phyloP scores from a whole-genome alignment of 2,329 filamentous ascomycete species.

The Trichoderma oligosporum region DNA sequence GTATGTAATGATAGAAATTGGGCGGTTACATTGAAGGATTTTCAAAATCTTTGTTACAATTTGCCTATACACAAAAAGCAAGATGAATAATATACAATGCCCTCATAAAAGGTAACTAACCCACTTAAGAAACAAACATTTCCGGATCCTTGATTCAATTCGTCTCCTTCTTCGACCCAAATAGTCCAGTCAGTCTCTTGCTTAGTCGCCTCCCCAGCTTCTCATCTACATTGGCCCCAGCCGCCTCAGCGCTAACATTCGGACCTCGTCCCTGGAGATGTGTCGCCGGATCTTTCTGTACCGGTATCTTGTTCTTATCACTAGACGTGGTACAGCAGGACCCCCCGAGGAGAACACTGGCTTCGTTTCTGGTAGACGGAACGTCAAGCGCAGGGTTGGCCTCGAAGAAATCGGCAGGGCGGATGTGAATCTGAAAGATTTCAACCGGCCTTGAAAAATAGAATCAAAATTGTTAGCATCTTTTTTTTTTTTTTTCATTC shows the following conservation, averaged over 20 bases:
- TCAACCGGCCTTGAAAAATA: slow-evolving; percentile 42
- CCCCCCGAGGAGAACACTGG: slow-evolving; percentile 41
- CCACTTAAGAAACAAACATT: not conserved
- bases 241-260: slow-evolving; percentile 23
- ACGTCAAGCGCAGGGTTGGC: slow-evolving; percentile 46
- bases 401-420: slow-evolving; percentile 45
- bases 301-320: slow-evolving; percentile 17
- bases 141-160: not conserved
- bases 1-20: not conserved
- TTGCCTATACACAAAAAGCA: slow-evolving; percentile 11
- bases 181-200: slow-evolving; percentile 1
- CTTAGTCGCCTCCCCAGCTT: slow-evolving; percentile 6
- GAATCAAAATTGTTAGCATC: not conserved
- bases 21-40: not conserved
- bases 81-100: not conserved
- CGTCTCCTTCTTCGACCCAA: slow-evolving; percentile 2
- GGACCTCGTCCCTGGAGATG: slow-evolving; percentile 32
- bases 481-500: too few species aligned
- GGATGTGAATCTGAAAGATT: slow-evolving; percentile 42
- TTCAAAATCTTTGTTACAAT: not conserved
- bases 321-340: slow-evolving; percentile 28
- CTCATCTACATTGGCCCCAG: slow-evolving; percentile 23
- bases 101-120: not conserved
- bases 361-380: slow-evolving; percentile 36
- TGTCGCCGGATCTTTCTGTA: slow-evolving; percentile 30